Evolutionary conservation across 2,329 filamentous ascomycete species (phyloP).

Genomic region (Pleoardoris graminearum): DNA sequence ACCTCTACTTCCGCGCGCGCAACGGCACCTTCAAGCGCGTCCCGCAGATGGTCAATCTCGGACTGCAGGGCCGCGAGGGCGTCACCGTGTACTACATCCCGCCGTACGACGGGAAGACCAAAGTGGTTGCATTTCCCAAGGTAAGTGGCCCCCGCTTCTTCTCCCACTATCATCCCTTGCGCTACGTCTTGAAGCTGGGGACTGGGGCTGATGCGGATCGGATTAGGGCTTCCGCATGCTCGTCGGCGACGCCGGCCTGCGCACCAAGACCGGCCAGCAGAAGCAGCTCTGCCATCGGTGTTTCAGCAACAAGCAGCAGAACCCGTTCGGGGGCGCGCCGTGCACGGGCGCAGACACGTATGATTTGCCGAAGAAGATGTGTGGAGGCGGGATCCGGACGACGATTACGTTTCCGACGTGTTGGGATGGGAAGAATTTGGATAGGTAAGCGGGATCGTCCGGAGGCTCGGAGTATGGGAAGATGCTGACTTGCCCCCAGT

Average conservation of each 20-base stretch:
- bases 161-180: background rate
- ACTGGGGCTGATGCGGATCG: background rate
- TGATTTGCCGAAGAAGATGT: constrained; percentile 28
- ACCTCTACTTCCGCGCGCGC: constrained; percentile 56
- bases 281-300: constrained; percentile 51
- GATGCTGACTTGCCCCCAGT: constrained; percentile 69
- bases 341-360: constrained; percentile 39
- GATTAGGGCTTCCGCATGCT: constrained; percentile 32
- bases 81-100: constrained; percentile 38
- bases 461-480: too few species aligned
- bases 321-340: constrained; percentile 43
- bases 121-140: constrained; percentile 40
- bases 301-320: constrained; percentile 49
- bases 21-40: constrained; percentile 37
- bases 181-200: too few species aligned
- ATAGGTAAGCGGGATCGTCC: too few species aligned
- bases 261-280: constrained; percentile 23
- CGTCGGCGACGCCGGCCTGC: constrained; percentile 27
- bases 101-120: constrained; percentile 36
- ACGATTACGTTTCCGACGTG: constrained; percentile 54
- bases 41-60: constrained; percentile 34
- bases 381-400: constrained; percentile 50
- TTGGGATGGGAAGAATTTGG: background rate
- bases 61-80: constrained; percentile 27
- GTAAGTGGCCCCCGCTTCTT: constrained; percentile 2